phyloP scores from a whole-genome alignment of 1,284 basidiomycete species.

The Cryptococcus amylolentus region DNA sequence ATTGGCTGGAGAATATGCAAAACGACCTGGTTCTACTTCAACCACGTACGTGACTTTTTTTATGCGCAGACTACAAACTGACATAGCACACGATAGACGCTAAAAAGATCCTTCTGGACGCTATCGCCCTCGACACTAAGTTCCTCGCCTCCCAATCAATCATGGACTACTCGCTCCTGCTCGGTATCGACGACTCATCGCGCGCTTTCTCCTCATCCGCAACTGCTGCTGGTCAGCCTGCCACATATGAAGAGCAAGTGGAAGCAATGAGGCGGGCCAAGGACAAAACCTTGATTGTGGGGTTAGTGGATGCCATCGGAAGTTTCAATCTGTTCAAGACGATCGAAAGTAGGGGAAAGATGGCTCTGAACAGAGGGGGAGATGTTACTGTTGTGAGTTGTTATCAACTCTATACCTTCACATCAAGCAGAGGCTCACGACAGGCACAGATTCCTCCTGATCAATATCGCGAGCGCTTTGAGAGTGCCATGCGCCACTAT shows the following conservation, averaged over 20 bases:
- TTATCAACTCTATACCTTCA: background rate
- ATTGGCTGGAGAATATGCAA: slow-evolving; percentile 75
- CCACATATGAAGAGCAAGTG: slow-evolving; percentile 52
- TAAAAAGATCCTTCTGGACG: slow-evolving; percentile 63
- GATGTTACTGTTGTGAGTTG: slow-evolving; percentile 37
- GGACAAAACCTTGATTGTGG: slow-evolving; percentile 59
- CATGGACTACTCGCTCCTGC: slow-evolving; percentile 72
- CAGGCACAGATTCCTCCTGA: slow-evolving; percentile 34
- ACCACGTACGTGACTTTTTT: slow-evolving; percentile 48
- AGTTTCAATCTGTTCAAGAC: slow-evolving; percentile 37
- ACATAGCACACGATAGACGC: slow-evolving; percentile 50
- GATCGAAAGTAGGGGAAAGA: slow-evolving; percentile 34
- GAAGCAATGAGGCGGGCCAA: slow-evolving; percentile 38
- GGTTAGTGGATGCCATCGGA: slow-evolving; percentile 75
- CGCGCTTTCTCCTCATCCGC: background rate
- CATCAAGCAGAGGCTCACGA: background rate
- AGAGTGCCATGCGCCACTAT: slow-evolving; percentile 31
- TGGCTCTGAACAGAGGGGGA: slow-evolving; percentile 32
- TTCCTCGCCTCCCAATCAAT: slow-evolving; percentile 70
- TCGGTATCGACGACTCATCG: slow-evolving; percentile 53
- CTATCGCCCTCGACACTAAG: slow-evolving; percentile 64
- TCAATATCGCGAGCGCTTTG: slow-evolving; percentile 37
- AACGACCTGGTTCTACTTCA: slow-evolving; percentile 61
- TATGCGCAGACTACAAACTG: background rate
- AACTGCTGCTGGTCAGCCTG: background rate